Percentiles rank a stretch among this genome's conserved stretches.
Conservation (phyloP, 1,284 basidiomycete species). For the Rhodofomes roseus region DNA sequence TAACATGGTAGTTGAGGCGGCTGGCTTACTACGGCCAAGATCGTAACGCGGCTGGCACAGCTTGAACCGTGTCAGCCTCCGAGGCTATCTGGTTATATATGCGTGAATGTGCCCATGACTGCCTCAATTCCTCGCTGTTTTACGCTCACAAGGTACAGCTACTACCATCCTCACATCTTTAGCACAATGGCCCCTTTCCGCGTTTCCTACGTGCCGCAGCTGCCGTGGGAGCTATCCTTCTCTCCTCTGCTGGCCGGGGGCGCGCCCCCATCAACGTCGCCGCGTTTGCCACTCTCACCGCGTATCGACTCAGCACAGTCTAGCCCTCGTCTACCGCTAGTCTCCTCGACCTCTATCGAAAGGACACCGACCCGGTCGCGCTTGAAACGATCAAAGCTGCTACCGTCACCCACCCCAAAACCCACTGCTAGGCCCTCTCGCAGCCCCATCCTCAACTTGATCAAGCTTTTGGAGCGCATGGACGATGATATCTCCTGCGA, state of each 20-base stretch:
- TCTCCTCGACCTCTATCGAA: neutral
- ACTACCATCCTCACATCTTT: neutral
- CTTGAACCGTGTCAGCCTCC: neutral
- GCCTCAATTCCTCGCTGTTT: no score
- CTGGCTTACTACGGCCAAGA: no score
- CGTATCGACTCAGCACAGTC: neutral
- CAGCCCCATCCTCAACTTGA: constrained; percentile 29
- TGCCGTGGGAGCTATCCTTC: constrained; percentile 26
- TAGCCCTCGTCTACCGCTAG: constrained; percentile 8
- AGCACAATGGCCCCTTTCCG: neutral
- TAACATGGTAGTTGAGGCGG: no score
- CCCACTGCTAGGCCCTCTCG: constrained; percentile 17
- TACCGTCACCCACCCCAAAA: constrained; percentile 8
- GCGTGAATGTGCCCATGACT: no score
- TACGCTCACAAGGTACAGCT: neutral
- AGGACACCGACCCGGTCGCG: neutral
- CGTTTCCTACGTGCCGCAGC: constrained; percentile 7
- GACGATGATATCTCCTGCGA: constrained; percentile 37
- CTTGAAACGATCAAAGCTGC: neutral
- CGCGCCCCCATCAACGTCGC: constrained; percentile 21
- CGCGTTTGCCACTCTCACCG: constrained; percentile 11
- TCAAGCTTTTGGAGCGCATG: constrained; percentile 34
- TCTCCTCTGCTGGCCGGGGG: constrained; percentile 28
- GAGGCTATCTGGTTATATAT: no score
- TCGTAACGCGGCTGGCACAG: neutral